These are phyloP conservation scores for Boletus sp. DNA, from an alignment of 1,284 basidiomycete species.

Conservation along the genomic window DNA sequence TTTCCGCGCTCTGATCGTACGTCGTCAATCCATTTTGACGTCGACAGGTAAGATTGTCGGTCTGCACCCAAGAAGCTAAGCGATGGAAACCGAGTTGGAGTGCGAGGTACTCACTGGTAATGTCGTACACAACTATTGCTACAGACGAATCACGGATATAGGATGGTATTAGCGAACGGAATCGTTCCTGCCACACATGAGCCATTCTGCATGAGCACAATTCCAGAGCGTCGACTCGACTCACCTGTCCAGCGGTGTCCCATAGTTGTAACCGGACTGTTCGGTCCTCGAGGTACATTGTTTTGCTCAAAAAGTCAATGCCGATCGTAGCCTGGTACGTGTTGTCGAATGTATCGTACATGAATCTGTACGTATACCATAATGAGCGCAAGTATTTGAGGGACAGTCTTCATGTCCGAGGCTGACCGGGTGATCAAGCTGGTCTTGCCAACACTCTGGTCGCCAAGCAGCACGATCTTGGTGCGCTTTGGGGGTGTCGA, in stretches of 20 bases:
- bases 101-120: conserved; percentile 75
- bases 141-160: conserved; percentile 99
- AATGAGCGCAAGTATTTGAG: not conserved
- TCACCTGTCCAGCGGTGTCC: conserved; percentile 96
- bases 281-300: conserved; percentile 98
- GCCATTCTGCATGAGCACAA: conserved; percentile 5
- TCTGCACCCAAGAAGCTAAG: conserved; percentile 46
- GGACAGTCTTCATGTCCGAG: conserved; percentile 1
- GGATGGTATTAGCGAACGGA: conserved; percentile 95
- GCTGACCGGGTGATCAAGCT: conserved; percentile 91
- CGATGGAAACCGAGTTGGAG: not conserved
- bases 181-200: conserved; percentile 74
- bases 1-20: conserved; percentile 95
- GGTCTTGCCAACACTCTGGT: conserved; percentile 95
- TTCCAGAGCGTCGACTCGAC: conserved; percentile 21
- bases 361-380: conserved; percentile 58
- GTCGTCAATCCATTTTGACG: conserved; percentile 99
- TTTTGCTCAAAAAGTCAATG: conserved; percentile 99
- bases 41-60: conserved; percentile 94
- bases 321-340: conserved; percentile 99
- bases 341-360: conserved; percentile 99
- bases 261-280: conserved; percentile 97
- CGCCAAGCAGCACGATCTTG: conserved; percentile 92
- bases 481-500: conserved; percentile 89
- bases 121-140: conserved; percentile 97